Base-by-base conservation (phyloP, 2,329 filamentous ascomycete genomes). In the Coniochaeta ligniaria region DNA sequence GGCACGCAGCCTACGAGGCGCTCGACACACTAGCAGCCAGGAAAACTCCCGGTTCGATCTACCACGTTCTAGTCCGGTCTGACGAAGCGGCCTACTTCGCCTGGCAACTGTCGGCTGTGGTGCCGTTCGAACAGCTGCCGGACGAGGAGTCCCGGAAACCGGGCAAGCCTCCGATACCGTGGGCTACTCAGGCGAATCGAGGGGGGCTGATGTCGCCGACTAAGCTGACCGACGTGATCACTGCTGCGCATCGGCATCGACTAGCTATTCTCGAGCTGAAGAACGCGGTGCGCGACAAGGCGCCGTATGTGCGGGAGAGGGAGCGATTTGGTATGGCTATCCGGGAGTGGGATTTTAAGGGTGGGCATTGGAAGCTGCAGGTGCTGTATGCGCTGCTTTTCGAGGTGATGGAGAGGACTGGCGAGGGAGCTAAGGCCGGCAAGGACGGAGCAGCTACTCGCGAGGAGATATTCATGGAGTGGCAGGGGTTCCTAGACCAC, bases 151-250 rank as follows among this genome's bases (percentile, higher is more conserved):
- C 71, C 74, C 47, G 65, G 11, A 78, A 77, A 43, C 38, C 61
- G 12, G 74, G 76, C 55, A 70, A 75, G 22, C 54, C 54, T 22
- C 76, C 82, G 3, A 80, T 82, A 22, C 84, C 88, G 0, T 79
- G 86, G 20, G 82, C 87, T 3, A 82, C 83, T 3, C 76, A 84
- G 33, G 88, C 89, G 6, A 87, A 85, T 6, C 81, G 88, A 35
- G 91, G 96, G 70, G 92, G 92, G 6, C 85, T 96, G 70, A 92
- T 89, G 68, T 83, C 87, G 1, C 85, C 90, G 2, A 96, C 92
- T 70, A 95, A 89, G 70, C 76, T 92, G 6, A 84, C 83, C 50
- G 86, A 87, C 64, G 75, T 94, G 5, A 77, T 95, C 59, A 81
- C 82, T 16, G 83, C 85, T 24, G 83, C 89, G 9, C 79, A 88